These are phyloP conservation scores for Globisporangium radiosum DNA, from an alignment of 352 stramenopile genomes.

Conservation along the genomic window DNA sequence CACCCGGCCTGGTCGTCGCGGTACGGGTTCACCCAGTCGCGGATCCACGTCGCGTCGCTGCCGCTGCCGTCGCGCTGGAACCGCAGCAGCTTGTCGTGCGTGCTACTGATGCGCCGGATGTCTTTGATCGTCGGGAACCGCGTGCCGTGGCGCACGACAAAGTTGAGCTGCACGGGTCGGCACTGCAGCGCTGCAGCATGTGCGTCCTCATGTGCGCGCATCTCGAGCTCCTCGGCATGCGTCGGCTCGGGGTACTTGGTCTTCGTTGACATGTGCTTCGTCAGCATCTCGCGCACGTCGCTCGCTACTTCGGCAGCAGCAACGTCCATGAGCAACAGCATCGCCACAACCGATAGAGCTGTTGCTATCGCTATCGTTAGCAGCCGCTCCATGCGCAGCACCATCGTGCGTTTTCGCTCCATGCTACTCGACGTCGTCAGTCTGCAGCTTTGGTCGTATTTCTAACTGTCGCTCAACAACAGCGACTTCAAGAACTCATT, in stretches of 20 bases:
- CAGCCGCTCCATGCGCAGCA: too few relatives aligned
- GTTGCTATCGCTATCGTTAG: too few relatives aligned
- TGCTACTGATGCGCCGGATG: constrained; percentile 45
- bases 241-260: constrained; percentile 46
- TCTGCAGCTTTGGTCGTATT: too few relatives aligned
- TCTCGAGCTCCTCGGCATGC: constrained; percentile 4
- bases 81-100: constrained; percentile 27
- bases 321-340: not conserved
- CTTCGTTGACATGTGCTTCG: constrained; percentile 74
- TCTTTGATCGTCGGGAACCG: constrained; percentile 76
- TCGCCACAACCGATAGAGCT: not conserved
- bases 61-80: not conserved
- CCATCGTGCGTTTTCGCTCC: too few relatives aligned
- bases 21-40: constrained; percentile 50
- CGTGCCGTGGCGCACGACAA: constrained; percentile 71
- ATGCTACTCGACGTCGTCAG: too few relatives aligned
- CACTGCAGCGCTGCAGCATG: constrained; percentile 18
- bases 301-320: not conserved
- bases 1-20: constrained; percentile 31
- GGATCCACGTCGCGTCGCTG: constrained; percentile 21
- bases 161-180: constrained; percentile 62
- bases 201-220: constrained; percentile 4
- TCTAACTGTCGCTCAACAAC: too few relatives aligned
- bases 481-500: too few relatives aligned
- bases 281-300: constrained; percentile 23